Evolutionary conservation across 2,329 filamentous ascomycete species (phyloP).

Genomic region (Colletotrichum gigasporum): DNA sequence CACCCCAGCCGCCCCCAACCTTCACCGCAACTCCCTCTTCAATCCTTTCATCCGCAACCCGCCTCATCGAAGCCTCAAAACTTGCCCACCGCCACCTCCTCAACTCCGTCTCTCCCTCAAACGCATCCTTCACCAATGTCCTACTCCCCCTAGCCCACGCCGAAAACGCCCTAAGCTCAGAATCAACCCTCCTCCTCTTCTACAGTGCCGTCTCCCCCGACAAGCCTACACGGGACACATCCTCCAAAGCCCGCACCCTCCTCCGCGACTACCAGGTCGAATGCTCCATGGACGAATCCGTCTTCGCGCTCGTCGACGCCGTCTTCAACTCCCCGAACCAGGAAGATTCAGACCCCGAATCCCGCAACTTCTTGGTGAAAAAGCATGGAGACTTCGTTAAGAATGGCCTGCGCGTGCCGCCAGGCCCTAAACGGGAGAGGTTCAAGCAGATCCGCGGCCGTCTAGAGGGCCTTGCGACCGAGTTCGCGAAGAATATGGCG

Average conservation of each 20-base stretch:
- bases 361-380: background rate
- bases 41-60: background rate
- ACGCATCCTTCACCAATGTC: conserved; percentile 7
- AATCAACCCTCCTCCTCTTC: background rate
- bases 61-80: background rate
- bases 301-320: conserved; percentile 8
- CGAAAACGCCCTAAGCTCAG: background rate
- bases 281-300: background rate
- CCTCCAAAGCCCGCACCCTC: background rate
- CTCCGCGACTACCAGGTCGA: background rate
- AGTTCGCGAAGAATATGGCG: background rate
- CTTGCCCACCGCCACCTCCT: background rate
- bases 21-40: background rate
- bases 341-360: background rate
- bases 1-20: background rate
- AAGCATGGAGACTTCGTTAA: background rate
- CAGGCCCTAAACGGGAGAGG: background rate
- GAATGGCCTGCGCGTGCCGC: background rate
- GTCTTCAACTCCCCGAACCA: background rate
- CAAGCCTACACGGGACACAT: background rate
- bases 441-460: background rate
- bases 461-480: background rate
- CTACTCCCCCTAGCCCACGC: conserved; percentile 2
- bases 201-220: conserved; percentile 8
- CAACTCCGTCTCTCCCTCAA: background rate